Evolutionary conservation across 176 grass and related monocot species (phyloP).

Genomic region (maize (Zea mays)): DNA sequence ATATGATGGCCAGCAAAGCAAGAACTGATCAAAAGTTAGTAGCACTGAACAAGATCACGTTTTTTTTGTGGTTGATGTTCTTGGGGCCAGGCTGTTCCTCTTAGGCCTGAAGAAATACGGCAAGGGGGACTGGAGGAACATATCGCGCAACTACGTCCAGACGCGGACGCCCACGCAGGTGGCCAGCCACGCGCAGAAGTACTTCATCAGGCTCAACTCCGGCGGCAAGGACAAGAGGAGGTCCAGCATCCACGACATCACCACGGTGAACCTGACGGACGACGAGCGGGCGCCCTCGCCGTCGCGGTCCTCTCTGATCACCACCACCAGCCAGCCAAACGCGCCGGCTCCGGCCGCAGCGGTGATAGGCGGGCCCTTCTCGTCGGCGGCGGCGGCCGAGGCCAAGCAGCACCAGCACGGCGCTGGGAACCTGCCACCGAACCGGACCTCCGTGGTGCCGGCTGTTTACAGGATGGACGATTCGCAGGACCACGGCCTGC

Average conservation of each 20-base stretch:
- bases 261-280: too few species aligned
- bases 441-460: conserved; percentile 21
- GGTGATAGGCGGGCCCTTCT: neutral
- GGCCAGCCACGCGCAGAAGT: conserved; percentile 92
- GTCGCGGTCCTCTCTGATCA: conserved; percentile 36
- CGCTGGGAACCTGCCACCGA: conserved; percentile 24
- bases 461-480: conserved; percentile 37
- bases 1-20: too few species aligned
- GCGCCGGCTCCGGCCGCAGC: conserved; percentile 9
- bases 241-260: too few species aligned
- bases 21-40: neutral
- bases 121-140: conserved; percentile 96
- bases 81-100: conserved; percentile 64
- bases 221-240: conserved; percentile 88
- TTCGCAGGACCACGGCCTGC: conserved; percentile 52
- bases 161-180: conserved; percentile 88
- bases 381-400: conserved; percentile 24
- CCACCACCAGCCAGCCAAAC: conserved; percentile 40
- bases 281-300: too few species aligned
- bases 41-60: conserved; percentile 27
- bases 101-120: conserved; percentile 72
- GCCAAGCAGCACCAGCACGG: conserved; percentile 11
- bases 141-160: conserved; percentile 73
- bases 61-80: neutral
- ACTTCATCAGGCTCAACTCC: conserved; percentile 88